Evolutionary conservation across 176 grass and related monocot species (phyloP).

Genomic region (Elaeis guineensis): DNA sequence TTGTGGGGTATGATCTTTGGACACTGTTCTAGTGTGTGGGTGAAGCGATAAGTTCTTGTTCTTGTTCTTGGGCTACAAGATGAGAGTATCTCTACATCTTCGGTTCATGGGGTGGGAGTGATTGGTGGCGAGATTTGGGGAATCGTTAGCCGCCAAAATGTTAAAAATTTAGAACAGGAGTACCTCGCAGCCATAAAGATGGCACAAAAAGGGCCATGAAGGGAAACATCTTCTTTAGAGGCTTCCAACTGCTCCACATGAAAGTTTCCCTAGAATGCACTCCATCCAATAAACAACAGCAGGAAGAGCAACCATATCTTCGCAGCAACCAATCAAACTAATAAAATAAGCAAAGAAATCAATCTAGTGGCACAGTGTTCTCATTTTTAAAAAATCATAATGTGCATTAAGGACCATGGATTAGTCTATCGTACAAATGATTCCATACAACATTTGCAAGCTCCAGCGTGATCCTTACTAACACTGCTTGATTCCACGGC

Average conservation of each 20-base stretch:
- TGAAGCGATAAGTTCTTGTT: background rate
- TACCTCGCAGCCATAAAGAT: background rate
- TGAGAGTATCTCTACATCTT: background rate
- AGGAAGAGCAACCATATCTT: background rate
- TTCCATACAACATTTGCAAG: background rate
- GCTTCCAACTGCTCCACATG: conserved; percentile 36
- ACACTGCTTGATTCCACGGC: no score
- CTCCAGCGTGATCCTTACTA: no score
- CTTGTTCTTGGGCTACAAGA: background rate
- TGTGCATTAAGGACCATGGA: no score
- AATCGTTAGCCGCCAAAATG: background rate
- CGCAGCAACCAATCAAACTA: background rate
- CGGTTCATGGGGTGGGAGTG: background rate
- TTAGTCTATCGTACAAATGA: background rate
- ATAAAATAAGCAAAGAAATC: background rate
- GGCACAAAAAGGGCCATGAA: background rate
- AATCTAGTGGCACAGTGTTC: background rate
- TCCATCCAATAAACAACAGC: conserved; percentile 23
- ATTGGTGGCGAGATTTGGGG: conserved; percentile 1
- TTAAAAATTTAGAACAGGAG: background rate
- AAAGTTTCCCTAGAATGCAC: conserved; percentile 21
- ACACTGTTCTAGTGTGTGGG: no score
- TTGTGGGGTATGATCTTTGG: no score
- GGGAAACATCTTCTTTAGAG: conserved; percentile 16
- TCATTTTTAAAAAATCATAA: background rate